A percentile compares a stretch with the other conserved stretches of the same genome.
phyloP scores from a whole-genome alignment of 2,329 filamentous ascomycete species.

The Aspergillus hiratsukae region DNA sequence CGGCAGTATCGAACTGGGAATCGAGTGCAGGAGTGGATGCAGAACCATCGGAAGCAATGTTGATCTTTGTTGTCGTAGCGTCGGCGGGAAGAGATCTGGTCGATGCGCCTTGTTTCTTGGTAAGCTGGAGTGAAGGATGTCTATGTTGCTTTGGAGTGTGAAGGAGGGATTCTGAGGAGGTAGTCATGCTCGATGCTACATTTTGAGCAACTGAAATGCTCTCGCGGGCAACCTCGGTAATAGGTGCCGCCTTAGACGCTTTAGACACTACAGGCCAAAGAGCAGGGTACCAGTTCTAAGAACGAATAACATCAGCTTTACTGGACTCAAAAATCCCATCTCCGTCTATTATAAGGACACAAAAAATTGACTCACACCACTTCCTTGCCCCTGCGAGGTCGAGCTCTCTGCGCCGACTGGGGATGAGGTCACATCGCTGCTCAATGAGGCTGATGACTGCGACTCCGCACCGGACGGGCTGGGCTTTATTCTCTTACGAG shows the following conservation, averaged over 20 bases:
- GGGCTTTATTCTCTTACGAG: constrained; percentile 42
- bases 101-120: constrained; percentile 36
- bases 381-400: constrained; percentile 22
- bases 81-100: constrained; percentile 43
- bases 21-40: constrained; percentile 26
- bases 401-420: constrained; percentile 19
- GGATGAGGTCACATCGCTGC: constrained; percentile 16
- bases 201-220: constrained; percentile 44
- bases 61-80: constrained; percentile 42
- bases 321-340: constrained; percentile 6
- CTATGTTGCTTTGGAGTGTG: constrained; percentile 22
- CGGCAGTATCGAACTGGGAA: constrained; percentile 11
- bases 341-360: not conserved
- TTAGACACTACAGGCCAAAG: constrained; percentile 40
- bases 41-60: constrained; percentile 41
- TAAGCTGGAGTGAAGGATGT: constrained; percentile 40
- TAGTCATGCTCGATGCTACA: constrained; percentile 31
- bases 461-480: constrained; percentile 31
- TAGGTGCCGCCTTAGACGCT: constrained; percentile 42
- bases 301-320: not conserved
- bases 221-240: constrained; percentile 48
- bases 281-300: constrained; percentile 42
- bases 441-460: constrained; percentile 20
- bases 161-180: constrained; percentile 28
- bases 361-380: constrained; percentile 9